Evolutionary conservation across 176 grass and related monocot species (phyloP).

Genomic region (Panicum miliaceum): DNA sequence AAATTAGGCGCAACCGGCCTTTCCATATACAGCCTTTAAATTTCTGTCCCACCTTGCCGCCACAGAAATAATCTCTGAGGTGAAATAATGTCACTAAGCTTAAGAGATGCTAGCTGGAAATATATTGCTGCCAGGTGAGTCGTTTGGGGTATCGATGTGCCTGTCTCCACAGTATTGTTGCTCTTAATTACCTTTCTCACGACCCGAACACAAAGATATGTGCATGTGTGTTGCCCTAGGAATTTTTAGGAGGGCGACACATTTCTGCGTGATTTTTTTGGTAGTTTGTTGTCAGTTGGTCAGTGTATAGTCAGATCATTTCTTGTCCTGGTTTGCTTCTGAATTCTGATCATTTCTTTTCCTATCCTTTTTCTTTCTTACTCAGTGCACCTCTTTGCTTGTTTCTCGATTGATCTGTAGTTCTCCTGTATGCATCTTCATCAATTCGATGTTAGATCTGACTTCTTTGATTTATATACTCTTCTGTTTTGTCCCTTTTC

Average conservation of each 20-base stretch:
- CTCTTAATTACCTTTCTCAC: neutral
- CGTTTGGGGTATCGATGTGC: neutral
- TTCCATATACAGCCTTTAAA: neutral
- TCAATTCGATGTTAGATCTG: neutral
- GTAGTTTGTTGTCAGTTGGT: neutral
- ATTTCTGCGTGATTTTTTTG: neutral
- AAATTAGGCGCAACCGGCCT: neutral
- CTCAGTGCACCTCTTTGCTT: neutral
- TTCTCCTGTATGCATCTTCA: neutral
- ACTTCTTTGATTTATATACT: neutral
- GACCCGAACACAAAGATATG: neutral
- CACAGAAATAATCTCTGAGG: neutral
- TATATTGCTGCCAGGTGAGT: neutral
- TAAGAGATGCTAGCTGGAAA: neutral
- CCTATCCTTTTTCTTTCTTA: neutral
- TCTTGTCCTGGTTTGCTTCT: neutral
- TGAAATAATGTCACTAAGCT: neutral
- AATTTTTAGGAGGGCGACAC: neutral
- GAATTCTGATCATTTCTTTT: neutral
- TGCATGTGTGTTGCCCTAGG: neutral
- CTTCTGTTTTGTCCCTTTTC: neutral
- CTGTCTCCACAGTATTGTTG: neutral
- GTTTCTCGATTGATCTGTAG: constrained; percentile 1
- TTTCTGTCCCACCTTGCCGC: neutral
- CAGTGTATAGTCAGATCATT: neutral